Base-by-base conservation (phyloP, 768 basidiomycete genomes). In the Lactarius quietus region DNA sequence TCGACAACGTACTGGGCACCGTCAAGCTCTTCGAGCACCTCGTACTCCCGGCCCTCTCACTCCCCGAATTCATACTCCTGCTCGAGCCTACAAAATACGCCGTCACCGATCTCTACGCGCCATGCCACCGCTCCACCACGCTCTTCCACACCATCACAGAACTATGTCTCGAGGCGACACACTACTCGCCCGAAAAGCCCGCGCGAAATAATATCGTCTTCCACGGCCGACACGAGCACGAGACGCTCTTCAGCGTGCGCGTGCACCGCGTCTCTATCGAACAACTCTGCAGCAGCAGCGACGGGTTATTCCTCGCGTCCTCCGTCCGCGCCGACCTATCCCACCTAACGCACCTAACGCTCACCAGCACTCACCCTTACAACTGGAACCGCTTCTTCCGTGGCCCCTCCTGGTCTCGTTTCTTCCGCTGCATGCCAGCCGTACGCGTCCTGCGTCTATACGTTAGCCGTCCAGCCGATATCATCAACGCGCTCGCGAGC, bases 1-100 rank as follows among this genome's bases (percentile, higher is more conserved):
- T 23, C 39, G 61, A 62, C 48, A 59, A 62, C 20, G 38, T 66
- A 18, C 38, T 66, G 17, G 65, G 61, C 6, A 62, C 65, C 26
- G 65, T 66, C 48, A 66, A 66, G 33, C 39, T 66, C 33, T 66
- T 66, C 28, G 65, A 66, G 39, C 60, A 59, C 41, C 56, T 66
- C 52, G 26, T 17, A 39, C 39, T 62, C 45, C 65, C 65, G 3
- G n/a, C 17, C 7, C 61, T 66, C 18, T 31, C 35, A 10, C 29
- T 14, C 3, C 31, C 57, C 23, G n/a, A 28, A 5, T 66, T 66
- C 51, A 56, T 54, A 14, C 57, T 66, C 61, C 51, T 62, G 9
- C 51, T 62, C 6, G 54, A 66, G 18, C 65, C 65, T 0, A n/a
- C 56, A 26, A 53, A 38, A 31, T 62, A 62, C 29, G 20, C 51